Evolutionary conservation across 257 asterid genomes (phyloP), one percentile per base, ranked within the genome.

Genomic region (Scutellaria baicalensis): DNA sequence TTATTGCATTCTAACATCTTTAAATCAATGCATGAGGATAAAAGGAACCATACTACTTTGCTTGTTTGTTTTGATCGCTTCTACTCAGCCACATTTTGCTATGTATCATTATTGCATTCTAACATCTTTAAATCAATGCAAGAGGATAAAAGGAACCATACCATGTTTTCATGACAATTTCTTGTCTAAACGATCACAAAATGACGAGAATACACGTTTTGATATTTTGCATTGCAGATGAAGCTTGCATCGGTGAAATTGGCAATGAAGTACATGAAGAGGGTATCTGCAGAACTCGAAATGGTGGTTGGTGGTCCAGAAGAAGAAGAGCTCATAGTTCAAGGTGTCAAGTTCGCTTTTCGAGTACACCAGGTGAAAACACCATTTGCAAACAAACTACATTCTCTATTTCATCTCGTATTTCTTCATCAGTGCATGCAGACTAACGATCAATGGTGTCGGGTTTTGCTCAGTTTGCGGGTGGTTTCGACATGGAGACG

Each of bases 261-360:
- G 82, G 99, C 99, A 35, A 86, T 89, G 97, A 91, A 91, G 86
- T 89, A 89, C 92, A 89, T 94, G 97, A 91, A 80, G 85, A 86
- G 99, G 75, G 97, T 88, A 43, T 80, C 89, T 0, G 90, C 96
- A 12, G 97, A 88, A 88, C 95, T 94, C 13, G 97, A 84, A 83
- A 71, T 73, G 66, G 87, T 83, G 6, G 88, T 71, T 10, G 84
- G 93, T 79, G 89, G 92, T 74, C 96, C 94, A 12, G 99, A 93
- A 72, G 99, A 93, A 77, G 98, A 83, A 66, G 85, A 80, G 49
- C 85, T 80, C 33, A 84, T 92, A 8, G 79, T 88, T 47, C 98
- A 86, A 77, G 97, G 89, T 31, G 97, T 92, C 74, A 89, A 88
- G 82, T 92, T 93, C 14, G 98, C 98, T 2, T 93, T 88, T 77